Evolutionary conservation across 2,329 filamentous ascomycete species (phyloP).

Genomic region (Penicillium fuscoglaucum): DNA sequence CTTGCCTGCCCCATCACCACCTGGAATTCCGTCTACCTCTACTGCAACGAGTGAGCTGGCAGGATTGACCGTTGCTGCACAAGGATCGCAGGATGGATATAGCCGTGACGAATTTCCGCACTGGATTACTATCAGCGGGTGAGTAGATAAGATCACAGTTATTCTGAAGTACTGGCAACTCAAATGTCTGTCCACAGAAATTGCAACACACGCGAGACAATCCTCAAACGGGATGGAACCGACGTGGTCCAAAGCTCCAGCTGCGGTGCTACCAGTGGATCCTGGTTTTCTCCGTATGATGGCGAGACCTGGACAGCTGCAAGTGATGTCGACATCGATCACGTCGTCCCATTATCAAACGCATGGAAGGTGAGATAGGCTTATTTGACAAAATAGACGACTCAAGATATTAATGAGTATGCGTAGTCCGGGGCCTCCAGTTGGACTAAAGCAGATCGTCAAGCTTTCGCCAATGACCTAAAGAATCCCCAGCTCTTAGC

Average conservation of each 20-base stretch:
- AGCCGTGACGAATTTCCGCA: conserved; percentile 68
- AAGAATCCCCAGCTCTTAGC: conserved; percentile 73
- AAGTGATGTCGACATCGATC: conserved; percentile 76
- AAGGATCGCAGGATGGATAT: conserved; percentile 60
- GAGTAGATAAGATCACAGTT: conserved; percentile 38
- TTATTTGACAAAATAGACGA: neutral
- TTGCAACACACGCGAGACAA: conserved; percentile 72
- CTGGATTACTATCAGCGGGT: conserved; percentile 58
- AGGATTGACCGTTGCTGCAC: conserved; percentile 57
- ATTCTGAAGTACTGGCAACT: neutral
- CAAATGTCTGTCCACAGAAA: conserved; percentile 42
- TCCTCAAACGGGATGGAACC: conserved; percentile 72
- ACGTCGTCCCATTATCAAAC: conserved; percentile 77
- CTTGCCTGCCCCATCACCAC: conserved; percentile 45
- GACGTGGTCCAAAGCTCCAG: conserved; percentile 58
- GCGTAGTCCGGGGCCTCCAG: conserved; percentile 59
- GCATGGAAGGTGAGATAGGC: conserved; percentile 64
- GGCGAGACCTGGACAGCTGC: conserved; percentile 68
- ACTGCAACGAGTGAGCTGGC: conserved; percentile 60
- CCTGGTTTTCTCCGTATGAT: conserved; percentile 73
- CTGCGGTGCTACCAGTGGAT: conserved; percentile 65
- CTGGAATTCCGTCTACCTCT: conserved; percentile 62
- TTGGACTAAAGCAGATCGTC: conserved; percentile 69
- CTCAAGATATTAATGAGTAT: neutral
- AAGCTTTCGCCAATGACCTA: conserved; percentile 75